Evolutionary conservation across 768 basidiomycete species (phyloP), one percentile per base, ranked within the genome.

Genomic region (Mycena epipterygia): DNA sequence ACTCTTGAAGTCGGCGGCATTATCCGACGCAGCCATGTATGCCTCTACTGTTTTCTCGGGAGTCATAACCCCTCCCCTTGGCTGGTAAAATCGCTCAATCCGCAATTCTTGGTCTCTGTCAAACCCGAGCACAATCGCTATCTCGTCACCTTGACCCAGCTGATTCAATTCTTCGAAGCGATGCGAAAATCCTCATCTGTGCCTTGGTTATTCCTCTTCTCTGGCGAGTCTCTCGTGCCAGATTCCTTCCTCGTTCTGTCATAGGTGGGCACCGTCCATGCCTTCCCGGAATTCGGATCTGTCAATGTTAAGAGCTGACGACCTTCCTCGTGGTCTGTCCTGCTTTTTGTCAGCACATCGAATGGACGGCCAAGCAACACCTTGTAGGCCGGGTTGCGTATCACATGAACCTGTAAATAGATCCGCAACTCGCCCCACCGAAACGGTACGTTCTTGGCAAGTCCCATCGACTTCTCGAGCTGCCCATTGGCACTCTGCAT

Each of bases 311-410:
- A 63, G 0, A 62, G 68, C 52, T 77, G 73, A 12, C 48, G 64
- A 12, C 74, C 79, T 48, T 76, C 64, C 3, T 37, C 33, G 14
- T 52, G 52, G 48, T 76, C 78, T 2, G 58, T 62, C 76, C 61
- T 12, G 53, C 58, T 42, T 70, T 78, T 30, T 1, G 78, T 78
- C 0, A 80, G 32, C 1, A 75, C 73, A 63, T 79, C 76, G 46
- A 81, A 80, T 6, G 81, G 79, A 21, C 79, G 51, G 2, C 80
- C 79, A 0, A 81, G 44, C 1, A 81, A 79, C 73, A n/a, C n/a
- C n/a, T n/a, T n/a, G n/a, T n/a, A n/a, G n/a, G n/a, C n/a, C n/a
- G n/a, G n/a, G n/a, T n/a, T n/a, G n/a, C n/a, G n/a, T n/a, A n/a
- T n/a, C n/a, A n/a, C n/a, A n/a, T n/a, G n/a, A n/a, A n/a, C n/a